A percentile compares a stretch with the other conserved stretches of the same genome.
Conservation (phyloP, 441 rosid species). For the Syzygium malaccense region DNA sequence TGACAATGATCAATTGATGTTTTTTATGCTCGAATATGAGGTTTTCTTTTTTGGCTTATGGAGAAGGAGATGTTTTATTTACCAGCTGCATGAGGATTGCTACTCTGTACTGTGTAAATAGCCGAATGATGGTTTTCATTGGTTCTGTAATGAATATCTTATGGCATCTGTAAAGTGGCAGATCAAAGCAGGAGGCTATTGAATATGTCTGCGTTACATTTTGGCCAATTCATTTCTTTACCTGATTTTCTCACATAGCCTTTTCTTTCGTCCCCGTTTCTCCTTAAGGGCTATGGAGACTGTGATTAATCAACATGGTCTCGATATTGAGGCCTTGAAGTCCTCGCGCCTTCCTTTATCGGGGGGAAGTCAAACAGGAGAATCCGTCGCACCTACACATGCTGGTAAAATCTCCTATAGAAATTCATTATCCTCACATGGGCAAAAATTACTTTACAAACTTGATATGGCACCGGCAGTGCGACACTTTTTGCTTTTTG, state of each 20-base stretch:
- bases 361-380: constrained; percentile 67
- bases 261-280: background rate
- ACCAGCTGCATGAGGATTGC: background rate
- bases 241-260: constrained; percentile 19
- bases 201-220: background rate
- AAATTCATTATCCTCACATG: background rate
- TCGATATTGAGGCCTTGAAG: constrained; percentile 89
- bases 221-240: background rate
- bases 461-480: background rate
- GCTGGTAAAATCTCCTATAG: constrained; percentile 47
- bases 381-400: constrained; percentile 48
- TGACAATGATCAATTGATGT: background rate
- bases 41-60: background rate
- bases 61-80: background rate
- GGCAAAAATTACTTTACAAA: background rate
- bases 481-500: background rate
- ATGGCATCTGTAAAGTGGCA: background rate
- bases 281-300: constrained; percentile 97
- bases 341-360: constrained; percentile 65
- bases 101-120: background rate
- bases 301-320: constrained; percentile 84
- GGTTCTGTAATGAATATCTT: background rate
- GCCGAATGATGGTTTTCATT: background rate
- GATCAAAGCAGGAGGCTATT: background rate
- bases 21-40: background rate